These are phyloP conservation scores for Handroanthus guayacan DNA, from an alignment of 257 asterid genomes.

Conservation along the genomic window DNA sequence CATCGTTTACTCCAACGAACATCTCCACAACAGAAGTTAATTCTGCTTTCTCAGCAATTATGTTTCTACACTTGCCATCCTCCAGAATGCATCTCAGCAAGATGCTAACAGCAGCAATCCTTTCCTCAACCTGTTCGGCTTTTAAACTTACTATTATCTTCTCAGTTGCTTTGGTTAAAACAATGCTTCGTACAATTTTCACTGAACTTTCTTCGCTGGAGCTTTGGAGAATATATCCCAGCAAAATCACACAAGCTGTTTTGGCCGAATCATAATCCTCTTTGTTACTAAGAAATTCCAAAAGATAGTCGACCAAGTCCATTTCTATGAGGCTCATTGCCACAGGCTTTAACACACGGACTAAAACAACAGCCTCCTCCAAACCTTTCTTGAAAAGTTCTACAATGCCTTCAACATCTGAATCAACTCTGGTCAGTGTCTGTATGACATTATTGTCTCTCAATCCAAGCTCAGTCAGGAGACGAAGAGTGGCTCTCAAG, in stretches of 20 bases:
- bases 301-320: conserved; percentile 59
- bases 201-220: conserved; percentile 40
- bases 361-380: conserved; percentile 70
- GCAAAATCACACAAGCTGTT: conserved; percentile 64
- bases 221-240: conserved; percentile 54
- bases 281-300: conserved; percentile 42
- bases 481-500: conserved; percentile 56
- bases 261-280: conserved; percentile 50
- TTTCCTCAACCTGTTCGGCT: conserved; percentile 61
- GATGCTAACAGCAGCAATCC: conserved; percentile 61
- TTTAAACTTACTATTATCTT: conserved; percentile 49
- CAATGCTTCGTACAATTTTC: conserved; percentile 45
- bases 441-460: conserved; percentile 62
- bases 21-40: conserved; percentile 56
- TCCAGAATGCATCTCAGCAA: conserved; percentile 71
- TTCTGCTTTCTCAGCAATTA: conserved; percentile 65
- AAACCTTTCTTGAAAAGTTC: conserved; percentile 77
- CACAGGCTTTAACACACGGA: conserved; percentile 58
- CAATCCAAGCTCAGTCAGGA: conserved; percentile 67
- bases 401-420: conserved; percentile 72
- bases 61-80: conserved; percentile 79
- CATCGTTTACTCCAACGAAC: conserved; percentile 53
- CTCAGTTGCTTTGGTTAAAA: conserved; percentile 47
- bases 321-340: conserved; percentile 49
- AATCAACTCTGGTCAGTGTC: conserved; percentile 75